Base-by-base conservation (phyloP, 208 protist species). In the Acanthamoeba triangularis region DNA sequence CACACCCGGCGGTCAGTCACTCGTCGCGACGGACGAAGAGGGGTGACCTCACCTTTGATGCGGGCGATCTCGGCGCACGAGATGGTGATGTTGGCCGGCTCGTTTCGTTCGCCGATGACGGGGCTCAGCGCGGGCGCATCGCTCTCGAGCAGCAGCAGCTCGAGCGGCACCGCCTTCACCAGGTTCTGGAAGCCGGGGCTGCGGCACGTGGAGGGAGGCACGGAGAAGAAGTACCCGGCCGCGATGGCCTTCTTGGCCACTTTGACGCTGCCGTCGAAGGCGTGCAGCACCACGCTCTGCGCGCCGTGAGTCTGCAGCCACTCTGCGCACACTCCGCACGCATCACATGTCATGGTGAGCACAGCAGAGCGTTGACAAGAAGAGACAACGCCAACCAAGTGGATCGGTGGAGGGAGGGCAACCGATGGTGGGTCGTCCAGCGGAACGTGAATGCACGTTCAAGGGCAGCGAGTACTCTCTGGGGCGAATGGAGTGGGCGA, bases 251-350 rank as follows among this genome's bases (percentile, higher is more conserved):
- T 82, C 74, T 82, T 82, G 13, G 74, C 74, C 74, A 82, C 74
- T 49, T 82, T 82, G 16, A 82, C 74, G 30, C 74, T 82, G 30
- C 74, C 74, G 30, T 82, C 74, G 23, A 82, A 82, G n/a, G 74
- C 74, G 14, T 82, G 74, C 23, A 82, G 37, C n/a, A 82, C 74
- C 10, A 82, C 74, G 7, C 37, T 41, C 37, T 49, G 74, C 28
- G 74, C 74, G 74, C 74, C 74, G 74, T 82, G 74, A 8, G 37
- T 49, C 41, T 82, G 74, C 3, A 82, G 74, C 74, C 74, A 82
- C 33, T 82, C 74, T 82, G 74, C 14, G n/a, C 14, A 18, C 16
- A 82, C 16, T 23, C 23, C 16, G 37, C 35, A 11, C n/a, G 11
- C 67, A 35, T 28, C 67, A 76, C 28, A 7, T 1, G 23, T 82